A percentile compares a stretch with the other conserved stretches of the same genome.
Evolutionary conservation across 2,329 filamentous ascomycete genomes (phyloP).

Genomic region (Davidsoniella australis): DNA sequence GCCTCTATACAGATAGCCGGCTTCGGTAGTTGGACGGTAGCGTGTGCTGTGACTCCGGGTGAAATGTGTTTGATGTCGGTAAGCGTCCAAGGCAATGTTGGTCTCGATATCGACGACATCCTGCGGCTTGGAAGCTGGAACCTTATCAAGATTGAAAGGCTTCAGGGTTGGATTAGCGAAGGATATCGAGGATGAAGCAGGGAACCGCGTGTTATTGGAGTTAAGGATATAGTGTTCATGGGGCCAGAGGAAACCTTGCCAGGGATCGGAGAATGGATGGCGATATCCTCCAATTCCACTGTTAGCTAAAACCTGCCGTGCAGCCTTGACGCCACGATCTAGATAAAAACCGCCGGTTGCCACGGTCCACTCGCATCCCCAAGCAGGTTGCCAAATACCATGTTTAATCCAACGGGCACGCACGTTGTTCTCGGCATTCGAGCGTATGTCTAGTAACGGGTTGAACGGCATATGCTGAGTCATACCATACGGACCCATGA

Average conservation of each 20-base stretch:
- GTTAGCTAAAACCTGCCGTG: not conserved
- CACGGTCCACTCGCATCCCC: slow-evolving; percentile 12
- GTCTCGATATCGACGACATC: not conserved
- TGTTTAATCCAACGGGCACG: slow-evolving; percentile 10
- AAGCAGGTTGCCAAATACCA: slow-evolving; percentile 12
- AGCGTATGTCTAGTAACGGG: not conserved
- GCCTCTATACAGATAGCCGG: not conserved
- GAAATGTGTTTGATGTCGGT: not conserved
- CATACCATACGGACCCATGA: not conserved
- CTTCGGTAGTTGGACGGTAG: no score
- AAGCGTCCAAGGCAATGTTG: not conserved
- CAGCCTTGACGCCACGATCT: not conserved
- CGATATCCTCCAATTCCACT: no score
- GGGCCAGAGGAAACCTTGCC: not conserved
- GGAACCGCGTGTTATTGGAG: not conserved
- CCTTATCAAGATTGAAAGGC: not conserved
- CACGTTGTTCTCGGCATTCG: slow-evolving; percentile 13
- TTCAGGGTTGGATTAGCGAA: not conserved
- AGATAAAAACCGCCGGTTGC: not conserved
- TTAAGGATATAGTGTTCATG: not conserved
- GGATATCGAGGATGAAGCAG: not conserved
- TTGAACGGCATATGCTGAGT: not conserved
- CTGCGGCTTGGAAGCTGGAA: not conserved
- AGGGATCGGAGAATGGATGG: not conserved
- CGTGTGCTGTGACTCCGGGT: not conserved